phyloP scores from a whole-genome alignment of 129 eudicot genomes.

The Centella asiatica region DNA sequence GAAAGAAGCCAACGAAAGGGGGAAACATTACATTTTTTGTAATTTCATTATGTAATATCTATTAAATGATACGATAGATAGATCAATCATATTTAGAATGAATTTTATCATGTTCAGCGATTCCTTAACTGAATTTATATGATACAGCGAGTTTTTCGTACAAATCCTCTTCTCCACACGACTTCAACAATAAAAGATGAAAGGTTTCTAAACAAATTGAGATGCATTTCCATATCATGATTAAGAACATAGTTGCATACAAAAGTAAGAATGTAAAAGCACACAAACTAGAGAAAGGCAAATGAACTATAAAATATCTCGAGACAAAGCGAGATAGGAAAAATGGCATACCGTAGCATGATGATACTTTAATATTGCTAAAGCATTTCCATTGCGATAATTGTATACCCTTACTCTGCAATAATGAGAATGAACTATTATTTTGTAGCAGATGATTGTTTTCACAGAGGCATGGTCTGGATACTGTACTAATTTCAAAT shows the following conservation, averaged over 20 bases:
- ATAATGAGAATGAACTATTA: slow-evolving; percentile 8
- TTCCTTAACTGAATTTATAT: not conserved
- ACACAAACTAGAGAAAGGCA: not conserved
- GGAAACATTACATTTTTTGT: not conserved
- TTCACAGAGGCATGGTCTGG: not conserved
- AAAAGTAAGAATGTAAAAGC: not conserved
- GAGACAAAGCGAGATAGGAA: not conserved
- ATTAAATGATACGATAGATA: too few relatives aligned
- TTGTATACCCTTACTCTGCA: slow-evolving; percentile 68
- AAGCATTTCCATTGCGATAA: slow-evolving; percentile 65
- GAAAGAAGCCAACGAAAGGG: not conserved
- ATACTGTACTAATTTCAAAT: not conserved
- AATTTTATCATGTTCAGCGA: too few relatives aligned
- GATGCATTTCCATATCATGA: not conserved
- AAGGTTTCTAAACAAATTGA: not conserved
- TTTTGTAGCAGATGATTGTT: not conserved
- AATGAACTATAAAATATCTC: not conserved
- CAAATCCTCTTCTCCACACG: not conserved
- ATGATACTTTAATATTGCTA: slow-evolving; percentile 85
- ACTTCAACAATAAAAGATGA: not conserved
- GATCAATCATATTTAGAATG: too few relatives aligned
- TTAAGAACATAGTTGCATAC: not conserved
- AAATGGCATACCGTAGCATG: slow-evolving; percentile 39
- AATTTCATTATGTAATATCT: too few relatives aligned
- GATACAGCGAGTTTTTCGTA: not conserved